phyloP scores from a whole-genome alignment of 192 early-diverging fungal species.

The Ambispora gerdemannii region DNA sequence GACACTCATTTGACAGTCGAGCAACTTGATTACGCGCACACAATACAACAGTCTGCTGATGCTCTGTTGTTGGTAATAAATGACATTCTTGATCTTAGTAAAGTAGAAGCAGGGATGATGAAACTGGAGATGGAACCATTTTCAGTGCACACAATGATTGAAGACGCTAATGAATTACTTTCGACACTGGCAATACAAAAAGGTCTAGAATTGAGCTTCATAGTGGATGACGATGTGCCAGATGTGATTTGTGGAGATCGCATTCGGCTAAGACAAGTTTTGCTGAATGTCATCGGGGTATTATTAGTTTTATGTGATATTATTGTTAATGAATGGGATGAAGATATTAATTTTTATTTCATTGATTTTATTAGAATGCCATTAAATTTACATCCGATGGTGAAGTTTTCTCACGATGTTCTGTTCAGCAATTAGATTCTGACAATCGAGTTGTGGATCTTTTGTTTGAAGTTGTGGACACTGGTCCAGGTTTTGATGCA shows the following conservation, averaged over 20 bases:
- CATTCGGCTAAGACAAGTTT: constrained; percentile 69
- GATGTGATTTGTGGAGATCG: constrained; percentile 70
- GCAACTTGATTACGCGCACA: constrained; percentile 76
- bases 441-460: constrained; percentile 47
- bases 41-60: constrained; percentile 71
- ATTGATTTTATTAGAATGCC: constrained; percentile 58
- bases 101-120: constrained; percentile 84
- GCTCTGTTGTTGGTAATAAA: constrained; percentile 78
- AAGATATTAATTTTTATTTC: too few relatives aligned
- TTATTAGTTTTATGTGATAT: constrained; percentile 9
- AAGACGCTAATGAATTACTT: constrained; percentile 71
- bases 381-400: constrained; percentile 81
- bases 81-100: constrained; percentile 79
- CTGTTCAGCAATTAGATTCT: constrained; percentile 35
- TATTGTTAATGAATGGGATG: neutral
- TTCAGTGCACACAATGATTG: constrained; percentile 56
- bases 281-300: constrained; percentile 77
- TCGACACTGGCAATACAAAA: constrained; percentile 71
- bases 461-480: constrained; percentile 72
- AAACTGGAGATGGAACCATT: constrained; percentile 71
- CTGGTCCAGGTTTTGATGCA: constrained; percentile 76
- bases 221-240: constrained; percentile 69
- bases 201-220: constrained; percentile 61
- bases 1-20: constrained; percentile 73
- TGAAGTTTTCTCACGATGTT: constrained; percentile 59